Conservation (phyloP, 495 filamentous ascomycete species). For the Talaromyces adpressus region DNA sequence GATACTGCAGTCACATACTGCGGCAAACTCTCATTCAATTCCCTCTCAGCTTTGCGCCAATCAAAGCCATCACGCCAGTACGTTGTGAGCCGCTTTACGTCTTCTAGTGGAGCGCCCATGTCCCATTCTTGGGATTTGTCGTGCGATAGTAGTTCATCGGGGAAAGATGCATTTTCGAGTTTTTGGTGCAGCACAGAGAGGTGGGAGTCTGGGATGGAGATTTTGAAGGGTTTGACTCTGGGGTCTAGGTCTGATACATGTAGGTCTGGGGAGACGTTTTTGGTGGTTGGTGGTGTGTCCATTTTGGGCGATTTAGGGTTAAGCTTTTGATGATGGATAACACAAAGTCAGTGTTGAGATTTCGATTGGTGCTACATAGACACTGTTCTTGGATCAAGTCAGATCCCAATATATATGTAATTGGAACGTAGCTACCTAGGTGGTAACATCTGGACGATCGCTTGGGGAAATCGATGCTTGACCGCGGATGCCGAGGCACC, state of each 20-base stretch:
- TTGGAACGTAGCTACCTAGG: background rate
- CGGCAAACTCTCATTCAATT: constrained; percentile 32
- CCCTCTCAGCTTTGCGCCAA: constrained; percentile 37
- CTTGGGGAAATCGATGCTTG: background rate
- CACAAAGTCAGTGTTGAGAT: background rate
- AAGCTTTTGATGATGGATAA: background rate
- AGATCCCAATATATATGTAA: background rate
- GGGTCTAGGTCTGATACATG: background rate
- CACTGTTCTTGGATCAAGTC: too few relatives aligned
- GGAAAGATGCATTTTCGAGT: constrained; percentile 34
- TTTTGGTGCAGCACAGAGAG: constrained; percentile 33
- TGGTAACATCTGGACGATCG: background rate
- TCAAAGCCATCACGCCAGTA: constrained; percentile 42
- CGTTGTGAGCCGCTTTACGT: constrained; percentile 36
- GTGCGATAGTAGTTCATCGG: constrained; percentile 30
- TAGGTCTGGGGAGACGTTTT: background rate
- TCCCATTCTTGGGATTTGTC: constrained; percentile 29
- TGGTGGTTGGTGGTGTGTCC: background rate
- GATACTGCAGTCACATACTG: constrained; percentile 26
- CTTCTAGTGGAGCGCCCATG: constrained; percentile 39
- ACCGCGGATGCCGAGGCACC: background rate
- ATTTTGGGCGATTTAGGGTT: background rate
- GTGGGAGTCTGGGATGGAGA: constrained; percentile 32
- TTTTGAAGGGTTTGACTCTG: constrained; percentile 27
- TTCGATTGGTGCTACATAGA: too few relatives aligned